Evolutionary conservation across 306 rosid genomes (phyloP).

Genomic region (Cyclanthera cordifolia): DNA sequence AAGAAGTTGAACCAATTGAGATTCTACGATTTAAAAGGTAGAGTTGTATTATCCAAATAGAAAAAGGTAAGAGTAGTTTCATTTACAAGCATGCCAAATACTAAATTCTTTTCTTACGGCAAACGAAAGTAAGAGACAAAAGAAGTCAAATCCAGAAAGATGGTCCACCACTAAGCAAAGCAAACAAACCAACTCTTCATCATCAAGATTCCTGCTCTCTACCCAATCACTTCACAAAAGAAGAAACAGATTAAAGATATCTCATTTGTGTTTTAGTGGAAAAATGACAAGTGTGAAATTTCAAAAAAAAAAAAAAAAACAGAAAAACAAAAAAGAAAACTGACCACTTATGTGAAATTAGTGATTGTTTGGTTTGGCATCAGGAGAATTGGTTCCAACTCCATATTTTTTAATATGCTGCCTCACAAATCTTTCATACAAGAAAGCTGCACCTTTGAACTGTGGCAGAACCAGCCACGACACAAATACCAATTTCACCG

Average conservation of each 20-base stretch:
- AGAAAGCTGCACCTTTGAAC: slow-evolving; percentile 77
- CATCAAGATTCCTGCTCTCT: no score
- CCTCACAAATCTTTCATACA: slow-evolving; percentile 63
- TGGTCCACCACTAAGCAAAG: not conserved
- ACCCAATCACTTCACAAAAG: not conserved
- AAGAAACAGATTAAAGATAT: not conserved
- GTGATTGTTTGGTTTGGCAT: not conserved
- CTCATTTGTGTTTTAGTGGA: no score
- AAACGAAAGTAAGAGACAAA: not conserved
- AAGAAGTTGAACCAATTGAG: no score
- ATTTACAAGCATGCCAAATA: not conserved
- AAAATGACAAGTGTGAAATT: not conserved
- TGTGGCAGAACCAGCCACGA: slow-evolving; percentile 87
- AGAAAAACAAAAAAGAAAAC: no score
- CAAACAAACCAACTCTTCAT: not conserved
- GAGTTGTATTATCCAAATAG: not conserved
- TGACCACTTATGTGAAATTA: not conserved
- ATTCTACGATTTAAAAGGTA: not conserved
- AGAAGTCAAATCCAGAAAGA: slow-evolving; percentile 6
- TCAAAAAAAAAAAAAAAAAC: no score
- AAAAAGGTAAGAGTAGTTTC: not conserved
- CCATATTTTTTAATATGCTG: slow-evolving; percentile 32
- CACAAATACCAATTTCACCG: slow-evolving; percentile 52
- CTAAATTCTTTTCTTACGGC: not conserved
- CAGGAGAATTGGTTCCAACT: not conserved